Percentiles rank a stretch among this genome's conserved stretches.
Conservation (phyloP, 1,284 basidiomycete species). For the Ustilago nuda region DNA sequence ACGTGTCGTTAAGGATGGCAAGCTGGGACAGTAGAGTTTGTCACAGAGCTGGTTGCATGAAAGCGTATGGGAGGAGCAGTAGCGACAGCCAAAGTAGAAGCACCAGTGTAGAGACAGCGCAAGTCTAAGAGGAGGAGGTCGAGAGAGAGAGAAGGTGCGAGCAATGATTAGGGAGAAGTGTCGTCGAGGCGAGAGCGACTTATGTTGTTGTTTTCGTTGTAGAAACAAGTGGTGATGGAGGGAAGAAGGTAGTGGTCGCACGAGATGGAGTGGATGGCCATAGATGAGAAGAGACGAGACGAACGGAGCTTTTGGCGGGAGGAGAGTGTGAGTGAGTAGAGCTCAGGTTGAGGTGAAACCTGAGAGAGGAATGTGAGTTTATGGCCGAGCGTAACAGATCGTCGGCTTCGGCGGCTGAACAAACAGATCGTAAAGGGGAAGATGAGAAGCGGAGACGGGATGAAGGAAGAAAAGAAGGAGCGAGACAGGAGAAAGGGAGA, state of each 20-base stretch:
- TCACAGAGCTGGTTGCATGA: conserved; percentile 40
- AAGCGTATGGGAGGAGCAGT: conserved; percentile 1
- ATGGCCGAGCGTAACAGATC: conserved; percentile 21
- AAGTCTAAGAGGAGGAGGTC: neutral
- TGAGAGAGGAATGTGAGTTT: conserved; percentile 26
- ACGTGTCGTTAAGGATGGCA: neutral
- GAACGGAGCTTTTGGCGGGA: no score
- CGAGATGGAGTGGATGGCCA: neutral
- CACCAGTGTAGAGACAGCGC: no score
- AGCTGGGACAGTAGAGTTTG: conserved; percentile 24
- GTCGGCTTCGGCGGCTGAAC: conserved; percentile 39
- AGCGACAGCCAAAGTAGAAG: neutral
- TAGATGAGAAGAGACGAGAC: conserved; percentile 4
- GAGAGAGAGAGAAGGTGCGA: neutral
- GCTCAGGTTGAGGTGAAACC: conserved; percentile 35
- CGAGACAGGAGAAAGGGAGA: neutral
- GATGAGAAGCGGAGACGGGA: conserved; percentile 15
- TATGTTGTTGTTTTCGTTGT: neutral
- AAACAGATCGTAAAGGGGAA: conserved; percentile 25
- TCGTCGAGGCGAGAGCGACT: neutral
- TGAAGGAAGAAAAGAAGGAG: conserved; percentile 17
- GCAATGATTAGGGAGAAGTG: no score
- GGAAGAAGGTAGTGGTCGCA: conserved; percentile 2
- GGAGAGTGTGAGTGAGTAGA: neutral
- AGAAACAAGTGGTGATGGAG: conserved; percentile 2